Evolutionary conservation across 257 asterid species (phyloP), one percentile per base, ranked within the genome.

Genomic region (Linaria vulgaris): DNA sequence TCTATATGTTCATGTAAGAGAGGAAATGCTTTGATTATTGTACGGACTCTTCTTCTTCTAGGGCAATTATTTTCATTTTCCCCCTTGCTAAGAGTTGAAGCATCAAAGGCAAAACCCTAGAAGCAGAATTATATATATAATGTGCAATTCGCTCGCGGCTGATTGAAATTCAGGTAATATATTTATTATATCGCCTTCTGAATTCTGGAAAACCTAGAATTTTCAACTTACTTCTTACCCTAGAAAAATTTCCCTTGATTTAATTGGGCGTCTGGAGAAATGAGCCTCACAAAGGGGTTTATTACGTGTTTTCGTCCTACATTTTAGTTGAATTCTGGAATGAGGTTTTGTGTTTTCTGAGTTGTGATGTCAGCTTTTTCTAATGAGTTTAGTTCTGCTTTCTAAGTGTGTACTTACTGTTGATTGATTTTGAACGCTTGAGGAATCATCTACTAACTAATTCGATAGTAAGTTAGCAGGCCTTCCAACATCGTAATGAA

Each of bases 71-170:
- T 27, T 27, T 34, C 55, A 34, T 68, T 59, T 46, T 27, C 12
- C 66, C 72, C 74, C 62, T 13, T 72, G 75, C 76, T 71, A 54
- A 73, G 84, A 72, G 72, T 74, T 61, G 72, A 74, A 72, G 84
- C 85, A 74, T 74, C 83, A 71, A 20, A 73, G 61, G 75, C 71
- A 69, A 83, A 83, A 76, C 81, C 82, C 86, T 78, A 75, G 76
- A 72, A 56, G 67, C 69, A 22, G 56, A 43, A 49, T 54, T n/a
- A n/a, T n/a, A n/a, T n/a, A n/a, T 69, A 75, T 80, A 69, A 63
- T 61, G 61, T 69, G 81, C 79, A 83, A 75, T 83, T 80, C 67
- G 8, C 55, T 64, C 68, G 24, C 45, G 55, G 1, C 10, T 59
- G 16, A 66, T 58, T 78, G 39, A 64, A 72, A 74, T 80, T 78